Base-by-base conservation (phyloP, 1,284 basidiomycete genomes). In the Cryptococcus neoformans region DNA sequence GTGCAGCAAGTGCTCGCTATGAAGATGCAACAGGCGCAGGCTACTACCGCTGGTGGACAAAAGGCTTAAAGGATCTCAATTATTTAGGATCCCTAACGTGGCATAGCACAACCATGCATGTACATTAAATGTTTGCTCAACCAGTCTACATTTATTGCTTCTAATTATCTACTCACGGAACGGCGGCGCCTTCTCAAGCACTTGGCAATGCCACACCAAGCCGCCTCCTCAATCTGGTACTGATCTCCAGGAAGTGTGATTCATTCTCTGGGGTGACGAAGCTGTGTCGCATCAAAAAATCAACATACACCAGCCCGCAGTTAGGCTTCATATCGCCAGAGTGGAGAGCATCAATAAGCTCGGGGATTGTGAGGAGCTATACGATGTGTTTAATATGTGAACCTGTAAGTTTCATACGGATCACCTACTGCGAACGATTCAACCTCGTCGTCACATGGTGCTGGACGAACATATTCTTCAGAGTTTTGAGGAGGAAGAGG, bases 391-490 rank as follows among this genome's bases (percentile, higher is more conserved):
- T 46, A 14, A 4, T 28, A 28, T 28, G 28, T 4, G 28, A 28
- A 28, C 28, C 28, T 21, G 21, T 21, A 21, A 21, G 28, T 28
- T 28, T 4, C 3, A 28, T 28, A 28, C 28, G 28, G 28, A 21
- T 11, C 9, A 62, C 70, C 57, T 50, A 75, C 70, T 16, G 62
- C 58, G 35, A 65, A 65, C 88, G 85, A 87, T 70, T 96, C 92
- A 4, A 97, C 94, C 73, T 98, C 95, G 37, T 90, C 92, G 64
- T 98, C 95, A 41, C 85, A 81, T 0, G 93, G 93, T 49, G 80
- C 81, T 0, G 90, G 89, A 44, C 62, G 55, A 52, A 82, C 78
- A 61, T 90, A 75, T 40, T 74, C 72, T 10, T 68, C 41, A 11
- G 68, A 71, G 28, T 81, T 68, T 48, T 77, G 78, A 2, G 80